Evolutionary conservation across 257 asterid species (phyloP), one percentile per base, ranked within the genome.

Genomic region (Apocynum venetum): DNA sequence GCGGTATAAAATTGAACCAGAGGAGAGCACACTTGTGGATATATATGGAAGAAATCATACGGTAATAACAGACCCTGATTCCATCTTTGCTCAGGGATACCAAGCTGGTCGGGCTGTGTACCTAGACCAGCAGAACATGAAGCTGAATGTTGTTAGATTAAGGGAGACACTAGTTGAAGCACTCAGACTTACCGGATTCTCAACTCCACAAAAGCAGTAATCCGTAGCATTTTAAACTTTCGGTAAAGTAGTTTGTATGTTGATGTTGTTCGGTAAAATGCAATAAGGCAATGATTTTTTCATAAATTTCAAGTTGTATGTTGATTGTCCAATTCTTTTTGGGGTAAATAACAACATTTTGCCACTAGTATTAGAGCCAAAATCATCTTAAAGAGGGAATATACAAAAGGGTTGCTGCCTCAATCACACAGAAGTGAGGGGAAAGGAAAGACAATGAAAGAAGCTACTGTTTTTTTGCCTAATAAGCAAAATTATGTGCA

Each of bases 1-100:
- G 70, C 72, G 83, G 5, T 87, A 90, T 82, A 80, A 76, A 84
- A 87, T 90, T 20, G 85, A 84, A 55, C 77, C 88, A 44, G 87
- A 85, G 60, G 94, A 88, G 79, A 89, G 92, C 84, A 82, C 92
- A 1, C 85, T 88, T 0, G 6, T 57, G 6, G 88, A 80, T 41
- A 6, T 40, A 35, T 86, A 88, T 44, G 88, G 89, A 44, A 56
- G 38, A 41, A 19, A 79, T 63, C 78, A 88, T 55, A 35, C 82
- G 0, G 88, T 84, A 8, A 75, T 90, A 5, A 77, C 75, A 20
- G 82, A 90, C 64, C 89, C 90, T 0, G 73, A 13, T 4, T 76
- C 88, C 14, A 72, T 84, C 4, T 83, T 53, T 11, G 84, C 80
- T 31, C 77, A 79, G 83, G 91, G 90, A 6, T 87, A 81, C 41